Evolutionary conservation across 805 yeast species (phyloP), one percentile per base, ranked within the genome.

Genomic region (Ogataea haglerorum): DNA sequence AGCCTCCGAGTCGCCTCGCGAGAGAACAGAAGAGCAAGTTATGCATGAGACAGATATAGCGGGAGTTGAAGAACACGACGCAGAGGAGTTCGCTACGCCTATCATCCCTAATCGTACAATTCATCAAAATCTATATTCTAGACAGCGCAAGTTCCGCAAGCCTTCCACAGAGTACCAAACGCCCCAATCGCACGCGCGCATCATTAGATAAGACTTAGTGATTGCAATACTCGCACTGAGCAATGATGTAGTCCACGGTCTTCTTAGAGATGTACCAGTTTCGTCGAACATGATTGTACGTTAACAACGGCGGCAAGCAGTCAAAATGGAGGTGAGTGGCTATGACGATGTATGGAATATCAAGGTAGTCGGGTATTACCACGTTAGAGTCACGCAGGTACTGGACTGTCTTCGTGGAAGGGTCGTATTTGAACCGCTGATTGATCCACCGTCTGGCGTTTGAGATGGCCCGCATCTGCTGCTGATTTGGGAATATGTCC

Each of bases 391-490:
- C 61, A 14, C 62, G 41, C 40, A 57, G 34, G 29, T 58, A 58
- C 24, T 45, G 53, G n/a, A 58, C 61, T 21, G 51, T 40, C 16
- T 45, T 45, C 2, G 45, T 33, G 3, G 23, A 21, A 6, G 45
- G 25, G 34, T 57, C 53, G 27, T 36, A 54, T 33, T 51, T 54
- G 42, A 58, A 58, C 36, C 63, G 44, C 42, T 58, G 63, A 38
- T 58, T 58, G 45, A 58, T 58, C 63, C 63, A 58, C 34, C 63
- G 46, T 35, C 63, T 34, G 6, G 63, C 61, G 35, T 57, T 56
- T 5, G 63, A 56, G 18, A 58, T 51, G 10, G 56, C 51, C 34
- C 63, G 39, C 62, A 58, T 57, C 28, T 58, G 59, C 30, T 47
- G 55, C 32, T 57, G 57, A 13, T 46, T 54, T 5, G 61, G 58